A percentile compares a stretch with the other conserved stretches of the same genome.
Evolutionary conservation across 306 rosid genomes (phyloP).

Genomic region (Casuarina cunninghamiana): DNA sequence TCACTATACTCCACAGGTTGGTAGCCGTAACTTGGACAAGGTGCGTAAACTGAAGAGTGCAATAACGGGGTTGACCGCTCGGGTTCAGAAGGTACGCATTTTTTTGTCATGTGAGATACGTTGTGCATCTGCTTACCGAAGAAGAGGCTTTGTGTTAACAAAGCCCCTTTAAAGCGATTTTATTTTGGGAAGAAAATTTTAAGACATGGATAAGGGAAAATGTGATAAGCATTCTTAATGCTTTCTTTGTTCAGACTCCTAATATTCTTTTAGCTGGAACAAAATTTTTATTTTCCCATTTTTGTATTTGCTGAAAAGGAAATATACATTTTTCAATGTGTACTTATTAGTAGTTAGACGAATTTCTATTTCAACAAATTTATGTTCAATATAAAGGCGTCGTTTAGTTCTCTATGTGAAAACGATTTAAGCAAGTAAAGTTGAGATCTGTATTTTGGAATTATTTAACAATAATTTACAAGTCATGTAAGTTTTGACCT

Average conservation of each 20-base stretch:
- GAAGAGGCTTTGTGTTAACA: neutral
- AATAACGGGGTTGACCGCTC: slow-evolving; percentile 95
- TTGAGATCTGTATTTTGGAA: too few relatives aligned
- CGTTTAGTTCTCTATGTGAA: too few relatives aligned
- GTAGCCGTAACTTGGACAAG: slow-evolving; percentile 95
- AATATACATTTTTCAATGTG: neutral
- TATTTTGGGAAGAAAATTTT: neutral
- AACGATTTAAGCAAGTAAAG: neutral
- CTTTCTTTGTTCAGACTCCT: neutral
- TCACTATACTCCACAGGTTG: slow-evolving; percentile 52
- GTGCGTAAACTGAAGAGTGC: slow-evolving; percentile 96
- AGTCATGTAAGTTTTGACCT: neutral
- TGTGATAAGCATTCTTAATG: neutral
- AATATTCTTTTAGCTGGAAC: neutral
- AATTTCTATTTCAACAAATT: neutral
- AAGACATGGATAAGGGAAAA: neutral
- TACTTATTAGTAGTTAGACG: neutral
- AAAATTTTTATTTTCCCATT: neutral
- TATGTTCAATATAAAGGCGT: neutral
- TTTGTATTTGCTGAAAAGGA: neutral
- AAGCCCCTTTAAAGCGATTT: neutral
- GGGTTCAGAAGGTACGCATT: slow-evolving; percentile 85
- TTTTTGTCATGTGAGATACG: slow-evolving; percentile 5
- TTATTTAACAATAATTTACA: neutral
- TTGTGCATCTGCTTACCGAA: neutral